phyloP scores from a whole-genome alignment of 371 early-diverging fungal species.

The Mortierella sp. region DNA sequence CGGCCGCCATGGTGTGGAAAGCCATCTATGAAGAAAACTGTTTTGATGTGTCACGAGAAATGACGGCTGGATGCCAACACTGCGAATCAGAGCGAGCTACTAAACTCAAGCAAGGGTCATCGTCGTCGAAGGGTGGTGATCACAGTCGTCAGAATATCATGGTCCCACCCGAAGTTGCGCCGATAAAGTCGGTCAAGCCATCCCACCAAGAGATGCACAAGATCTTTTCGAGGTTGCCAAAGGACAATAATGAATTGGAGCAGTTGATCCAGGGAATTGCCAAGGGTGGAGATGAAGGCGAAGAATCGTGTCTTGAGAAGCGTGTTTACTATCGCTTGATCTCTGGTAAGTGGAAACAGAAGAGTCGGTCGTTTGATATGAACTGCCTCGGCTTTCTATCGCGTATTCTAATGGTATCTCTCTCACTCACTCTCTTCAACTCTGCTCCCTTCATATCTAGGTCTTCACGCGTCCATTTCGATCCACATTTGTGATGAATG shows the following conservation, averaged over 20 bases:
- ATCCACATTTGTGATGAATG: slow-evolving; percentile 96
- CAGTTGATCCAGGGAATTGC: slow-evolving; percentile 38
- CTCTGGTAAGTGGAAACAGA: slow-evolving; percentile 76
- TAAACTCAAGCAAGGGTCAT: too few relatives aligned
- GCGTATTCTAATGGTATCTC: too few relatives aligned
- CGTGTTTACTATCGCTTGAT: slow-evolving; percentile 92
- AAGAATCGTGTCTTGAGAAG: slow-evolving; percentile 83
- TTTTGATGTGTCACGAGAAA: slow-evolving; percentile 78
- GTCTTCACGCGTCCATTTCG: slow-evolving; percentile 95
- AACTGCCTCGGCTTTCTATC: too few relatives aligned
- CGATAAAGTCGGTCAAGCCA: slow-evolving; percentile 30
- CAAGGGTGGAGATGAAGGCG: slow-evolving; percentile 57
- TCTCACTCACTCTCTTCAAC: too few relatives aligned
- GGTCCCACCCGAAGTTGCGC: slow-evolving; percentile 43
- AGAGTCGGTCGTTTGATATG: too few relatives aligned
- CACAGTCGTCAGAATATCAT: slow-evolving; percentile 17
- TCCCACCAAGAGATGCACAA: slow-evolving; percentile 37
- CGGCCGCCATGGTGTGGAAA: slow-evolving; percentile 91
- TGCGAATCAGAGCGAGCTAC: slow-evolving; percentile 12
- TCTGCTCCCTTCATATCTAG: too few relatives aligned
- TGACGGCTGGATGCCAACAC: slow-evolving; percentile 56
- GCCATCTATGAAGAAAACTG: slow-evolving; percentile 97
- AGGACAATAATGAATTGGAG: slow-evolving; percentile 36
- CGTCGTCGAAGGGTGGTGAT: slow-evolving; percentile 5
- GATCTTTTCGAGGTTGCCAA: slow-evolving; percentile 42